These are phyloP conservation scores for Dendryphion nanum DNA, from an alignment of 2,329 filamentous ascomycete species.

Conservation along the genomic window DNA sequence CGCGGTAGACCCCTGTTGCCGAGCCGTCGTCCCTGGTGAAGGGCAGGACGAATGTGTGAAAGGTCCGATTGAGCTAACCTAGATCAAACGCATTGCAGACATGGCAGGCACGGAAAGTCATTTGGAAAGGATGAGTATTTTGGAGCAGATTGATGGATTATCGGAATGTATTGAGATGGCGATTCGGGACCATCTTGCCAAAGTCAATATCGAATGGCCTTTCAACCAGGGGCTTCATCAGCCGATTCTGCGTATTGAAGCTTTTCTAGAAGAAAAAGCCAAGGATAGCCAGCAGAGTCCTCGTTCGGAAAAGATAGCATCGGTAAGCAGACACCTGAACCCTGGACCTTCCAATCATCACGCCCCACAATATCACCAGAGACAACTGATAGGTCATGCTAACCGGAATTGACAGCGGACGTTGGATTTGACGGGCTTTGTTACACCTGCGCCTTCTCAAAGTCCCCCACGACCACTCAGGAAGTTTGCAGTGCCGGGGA, in stretches of 20 bases:
- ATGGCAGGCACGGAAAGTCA: too few species aligned
- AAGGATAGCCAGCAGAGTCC: constrained; percentile 7
- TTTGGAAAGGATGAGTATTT: constrained; percentile 19
- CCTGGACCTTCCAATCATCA: background rate
- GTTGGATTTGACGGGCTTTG: constrained; percentile 22
- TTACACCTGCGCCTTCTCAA: constrained; percentile 20
- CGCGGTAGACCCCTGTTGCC: too few species aligned
- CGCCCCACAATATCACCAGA: background rate
- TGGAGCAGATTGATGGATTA: constrained; percentile 24
- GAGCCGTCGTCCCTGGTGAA: too few species aligned
- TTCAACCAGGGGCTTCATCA: constrained; percentile 13
- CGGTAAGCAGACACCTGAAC: too few species aligned
- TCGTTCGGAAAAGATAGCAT: constrained; percentile 25
- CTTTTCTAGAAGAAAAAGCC: constrained; percentile 29
- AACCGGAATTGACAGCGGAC: constrained; percentile 16
- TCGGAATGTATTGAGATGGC: constrained; percentile 29
- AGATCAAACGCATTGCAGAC: too few species aligned
- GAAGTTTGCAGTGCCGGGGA: too few species aligned
- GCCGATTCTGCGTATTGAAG: constrained; percentile 29
- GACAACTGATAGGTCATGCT: background rate
- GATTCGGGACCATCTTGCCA: constrained; percentile 29
- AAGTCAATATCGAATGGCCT: constrained; percentile 23
- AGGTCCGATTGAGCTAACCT: too few species aligned
- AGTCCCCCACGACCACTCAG: constrained; percentile 14
- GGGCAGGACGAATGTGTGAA: too few species aligned